Evolutionary conservation across 129 eudicot genomes (phyloP).

Genomic region (Lactuca sativa): DNA sequence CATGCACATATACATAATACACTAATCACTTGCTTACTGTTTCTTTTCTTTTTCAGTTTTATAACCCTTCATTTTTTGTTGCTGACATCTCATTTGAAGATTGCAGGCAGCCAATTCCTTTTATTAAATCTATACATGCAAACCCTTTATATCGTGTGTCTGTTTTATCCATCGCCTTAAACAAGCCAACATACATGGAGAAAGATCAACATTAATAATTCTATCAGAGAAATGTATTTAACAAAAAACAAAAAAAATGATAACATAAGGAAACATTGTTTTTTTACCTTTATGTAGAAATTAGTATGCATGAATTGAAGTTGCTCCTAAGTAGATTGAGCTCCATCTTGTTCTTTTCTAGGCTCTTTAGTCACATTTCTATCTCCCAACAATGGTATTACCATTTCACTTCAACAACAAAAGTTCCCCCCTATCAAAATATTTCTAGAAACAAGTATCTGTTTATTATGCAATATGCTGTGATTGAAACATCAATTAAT

Average conservation of each 20-base stretch:
- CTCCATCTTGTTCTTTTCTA: slow-evolving; percentile 8
- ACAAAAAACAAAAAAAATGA: not conserved
- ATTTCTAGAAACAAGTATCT: too few species aligned
- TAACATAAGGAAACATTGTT: not conserved
- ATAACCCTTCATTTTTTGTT: not conserved
- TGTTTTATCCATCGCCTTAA: not conserved
- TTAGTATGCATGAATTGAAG: not conserved
- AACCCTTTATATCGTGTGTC: not conserved
- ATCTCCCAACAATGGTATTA: not conserved
- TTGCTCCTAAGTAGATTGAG: not conserved
- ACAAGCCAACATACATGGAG: not conserved
- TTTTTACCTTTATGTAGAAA: not conserved
- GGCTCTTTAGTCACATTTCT: not conserved
- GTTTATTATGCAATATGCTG: too few species aligned
- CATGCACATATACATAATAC: not conserved
- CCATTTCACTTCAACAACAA: not conserved
- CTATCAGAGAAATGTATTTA: not conserved
- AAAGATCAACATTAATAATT: not conserved
- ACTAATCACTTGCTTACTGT: not conserved
- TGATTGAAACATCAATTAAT: not conserved
- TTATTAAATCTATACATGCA: not conserved
- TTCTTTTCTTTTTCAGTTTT: not conserved
- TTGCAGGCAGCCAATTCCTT: not conserved
- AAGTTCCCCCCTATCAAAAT: too few species aligned
- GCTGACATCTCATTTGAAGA: not conserved